Conservation (phyloP, 2,329 filamentous ascomycete species). For the Cytospora leucostoma region DNA sequence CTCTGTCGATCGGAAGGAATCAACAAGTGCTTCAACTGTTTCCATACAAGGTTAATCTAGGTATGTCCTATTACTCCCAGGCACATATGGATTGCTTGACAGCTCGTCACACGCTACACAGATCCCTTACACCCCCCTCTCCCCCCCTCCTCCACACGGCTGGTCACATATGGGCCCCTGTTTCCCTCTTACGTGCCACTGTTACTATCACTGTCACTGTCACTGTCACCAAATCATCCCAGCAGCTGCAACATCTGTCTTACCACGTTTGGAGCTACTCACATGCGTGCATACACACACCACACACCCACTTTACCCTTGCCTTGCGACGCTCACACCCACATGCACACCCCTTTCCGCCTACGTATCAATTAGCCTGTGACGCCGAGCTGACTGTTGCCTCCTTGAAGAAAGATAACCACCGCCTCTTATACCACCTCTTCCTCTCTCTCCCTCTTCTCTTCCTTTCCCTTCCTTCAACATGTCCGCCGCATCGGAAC, state of each 20-base stretch:
- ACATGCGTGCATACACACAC: slow-evolving; percentile 8
- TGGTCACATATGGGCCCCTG: slow-evolving; percentile 9
- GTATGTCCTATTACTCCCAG: not conserved
- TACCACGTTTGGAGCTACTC: slow-evolving; percentile 16
- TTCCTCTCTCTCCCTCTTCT: slow-evolving; percentile 35
- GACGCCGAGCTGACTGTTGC: slow-evolving; percentile 15
- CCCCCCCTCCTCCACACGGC: slow-evolving; percentile 2
- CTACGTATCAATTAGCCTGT: slow-evolving; percentile 15
- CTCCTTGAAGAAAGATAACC: slow-evolving; percentile 31
- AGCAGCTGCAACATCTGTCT: not conserved
- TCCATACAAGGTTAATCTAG: not conserved
- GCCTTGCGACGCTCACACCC: slow-evolving; percentile 19
- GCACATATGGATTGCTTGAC: not conserved
- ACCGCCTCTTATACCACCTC: slow-evolving; percentile 31
- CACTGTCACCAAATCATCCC: slow-evolving; percentile 8
- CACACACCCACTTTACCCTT: slow-evolving; percentile 17
- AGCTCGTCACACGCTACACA: slow-evolving; percentile 14
- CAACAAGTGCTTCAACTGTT: not conserved
- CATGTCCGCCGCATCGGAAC: slow-evolving; percentile 39
- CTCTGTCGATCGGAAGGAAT: not conserved
- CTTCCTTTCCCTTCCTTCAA: slow-evolving; percentile 36
- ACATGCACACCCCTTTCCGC: not conserved
- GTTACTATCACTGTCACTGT: not conserved
- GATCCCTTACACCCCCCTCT: not conserved
- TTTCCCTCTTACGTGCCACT: slow-evolving; percentile 4